Evolutionary conservation across 805 yeast species (phyloP), one percentile per base, ranked within the genome.

Genomic region (Komagataella mondaviorum): DNA sequence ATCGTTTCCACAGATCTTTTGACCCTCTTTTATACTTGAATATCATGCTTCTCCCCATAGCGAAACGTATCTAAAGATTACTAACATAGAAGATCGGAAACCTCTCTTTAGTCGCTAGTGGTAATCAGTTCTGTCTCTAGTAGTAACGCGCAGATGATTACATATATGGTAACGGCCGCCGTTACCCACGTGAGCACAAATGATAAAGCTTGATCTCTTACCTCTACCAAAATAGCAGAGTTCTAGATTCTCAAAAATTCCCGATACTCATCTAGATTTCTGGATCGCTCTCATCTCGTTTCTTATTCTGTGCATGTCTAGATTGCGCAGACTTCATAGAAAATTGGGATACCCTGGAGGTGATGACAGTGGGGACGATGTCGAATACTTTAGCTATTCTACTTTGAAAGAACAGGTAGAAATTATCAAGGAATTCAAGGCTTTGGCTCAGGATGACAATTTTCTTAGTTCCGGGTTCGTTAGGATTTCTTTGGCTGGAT

Each of bases 321-420:
- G 39, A 30, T 14, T 30, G 14, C 39, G 39, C 5, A 14, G 39
- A 30, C 39, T 30, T 14, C 10, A 30, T 14, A 30, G 39, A 10
- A 30, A 30, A 14, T 14, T 30, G 10, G 39, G 39, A 10, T 30
- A 30, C n/a, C n/a, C 39, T 6, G 39, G 39, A 30, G 39, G 14
- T 30, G 39, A 30, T 30, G 39, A 14, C 10, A 30, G 14, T 30
- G 39, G 39, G 1, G 39, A 30, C 14, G 39, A 30, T 30, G 39
- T 30, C 4, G 39, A 30, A 3, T 30, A 30, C 8, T 30, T 30
- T 6, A 30, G 39, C n/a, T 30, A 30, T 14, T 8, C 39, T 14
- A 30, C 39, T 4, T 30, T 10, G 39, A 30, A 30, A 30, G 39
- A 58, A 3, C 68, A 64, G 51, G 55, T 52, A 4, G 48, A 48